A percentile compares a stretch with the other conserved stretches of the same genome.
These are phyloP conservation scores for Agaricales sp. DNA, from an alignment of 1,284 basidiomycete genomes.

Conservation along the genomic window DNA sequence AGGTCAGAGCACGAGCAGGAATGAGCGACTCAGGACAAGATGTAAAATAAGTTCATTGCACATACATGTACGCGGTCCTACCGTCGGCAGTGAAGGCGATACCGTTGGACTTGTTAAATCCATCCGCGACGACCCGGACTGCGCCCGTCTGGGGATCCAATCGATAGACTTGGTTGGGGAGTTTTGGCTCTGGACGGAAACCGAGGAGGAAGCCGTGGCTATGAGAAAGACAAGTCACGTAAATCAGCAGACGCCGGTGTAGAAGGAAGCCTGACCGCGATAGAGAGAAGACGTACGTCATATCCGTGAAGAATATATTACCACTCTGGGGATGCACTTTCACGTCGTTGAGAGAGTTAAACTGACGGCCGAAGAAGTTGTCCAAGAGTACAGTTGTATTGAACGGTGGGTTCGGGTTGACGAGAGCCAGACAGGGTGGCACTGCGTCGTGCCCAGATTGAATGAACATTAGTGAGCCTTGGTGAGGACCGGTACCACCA, in stretches of 20 bases:
- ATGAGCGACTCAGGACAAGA: too few relatives aligned
- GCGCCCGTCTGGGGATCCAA: constrained; percentile 54
- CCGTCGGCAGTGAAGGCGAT: constrained; percentile 63
- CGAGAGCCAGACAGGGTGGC: constrained; percentile 53
- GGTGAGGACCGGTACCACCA: constrained; percentile 62
- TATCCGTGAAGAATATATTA: constrained; percentile 61
- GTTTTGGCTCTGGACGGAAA: constrained; percentile 53
- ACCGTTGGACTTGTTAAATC: constrained; percentile 53
- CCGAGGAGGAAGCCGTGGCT: constrained; percentile 56
- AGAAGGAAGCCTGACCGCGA: too few relatives aligned
- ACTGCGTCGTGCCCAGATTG: constrained; percentile 56
- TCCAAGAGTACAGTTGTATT: constrained; percentile 56
- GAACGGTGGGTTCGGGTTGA: constrained; percentile 54
- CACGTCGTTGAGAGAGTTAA: constrained; percentile 74
- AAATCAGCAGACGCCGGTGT: too few relatives aligned
- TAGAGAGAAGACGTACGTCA: constrained; percentile 31
- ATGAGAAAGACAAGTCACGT: constrained; percentile 4
- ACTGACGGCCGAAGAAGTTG: constrained; percentile 70
- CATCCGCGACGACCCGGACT: constrained; percentile 62
- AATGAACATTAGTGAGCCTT: constrained; percentile 50
- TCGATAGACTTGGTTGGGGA: constrained; percentile 68
- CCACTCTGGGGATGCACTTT: constrained; percentile 61
- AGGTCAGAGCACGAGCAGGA: constrained; percentile 7
- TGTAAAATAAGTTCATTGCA: too few relatives aligned
- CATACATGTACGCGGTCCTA: constrained; percentile 57